Percentiles rank a stretch among this genome's conserved stretches.
These are phyloP conservation scores for Diutina rugosa DNA, from an alignment of 1,139 yeast genomes.

Conservation along the genomic window DNA sequence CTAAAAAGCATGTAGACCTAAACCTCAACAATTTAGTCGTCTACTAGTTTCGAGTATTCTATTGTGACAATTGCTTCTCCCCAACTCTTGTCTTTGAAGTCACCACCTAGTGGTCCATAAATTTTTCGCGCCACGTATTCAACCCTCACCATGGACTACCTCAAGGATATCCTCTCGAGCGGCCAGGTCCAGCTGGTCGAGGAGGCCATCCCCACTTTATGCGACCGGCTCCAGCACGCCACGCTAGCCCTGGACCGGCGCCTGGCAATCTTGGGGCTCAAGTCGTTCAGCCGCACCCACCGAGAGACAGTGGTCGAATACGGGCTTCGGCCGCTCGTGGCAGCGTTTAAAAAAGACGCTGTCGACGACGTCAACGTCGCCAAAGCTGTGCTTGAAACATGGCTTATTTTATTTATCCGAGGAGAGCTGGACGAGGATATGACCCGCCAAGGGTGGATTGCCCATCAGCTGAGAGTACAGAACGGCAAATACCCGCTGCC, in stretches of 20 bases:
- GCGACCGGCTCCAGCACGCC: conserved; percentile 80
- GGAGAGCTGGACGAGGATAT: conserved; percentile 41
- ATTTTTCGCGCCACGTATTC: neutral
- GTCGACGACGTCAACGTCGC: conserved; percentile 56
- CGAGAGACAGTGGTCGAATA: conserved; percentile 85
- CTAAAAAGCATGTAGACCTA: no score
- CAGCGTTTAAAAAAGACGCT: conserved; percentile 52
- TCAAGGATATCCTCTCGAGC: conserved; percentile 22
- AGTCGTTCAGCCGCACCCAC: conserved; percentile 81
- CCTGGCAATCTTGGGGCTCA: conserved; percentile 83
- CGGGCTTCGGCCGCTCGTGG: conserved; percentile 66
- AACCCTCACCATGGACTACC: conserved; percentile 9
- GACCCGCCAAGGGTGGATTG: conserved; percentile 54
- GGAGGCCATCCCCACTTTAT: conserved; percentile 79
- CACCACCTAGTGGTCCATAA: no score
- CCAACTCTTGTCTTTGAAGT: no score
- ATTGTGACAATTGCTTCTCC: no score
- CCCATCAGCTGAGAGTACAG: conserved; percentile 63
- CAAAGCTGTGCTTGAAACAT: conserved; percentile 79
- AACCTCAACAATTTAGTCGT: no score
- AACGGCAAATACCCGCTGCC: conserved; percentile 83
- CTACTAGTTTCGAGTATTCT: no score
- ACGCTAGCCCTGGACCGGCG: conserved; percentile 74
- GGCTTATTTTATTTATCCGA: conserved; percentile 67
- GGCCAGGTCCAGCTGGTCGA: conserved; percentile 41